These are phyloP conservation scores for Triadica sebifera DNA, from an alignment of 345 rosid genomes.

Conservation along the genomic window DNA sequence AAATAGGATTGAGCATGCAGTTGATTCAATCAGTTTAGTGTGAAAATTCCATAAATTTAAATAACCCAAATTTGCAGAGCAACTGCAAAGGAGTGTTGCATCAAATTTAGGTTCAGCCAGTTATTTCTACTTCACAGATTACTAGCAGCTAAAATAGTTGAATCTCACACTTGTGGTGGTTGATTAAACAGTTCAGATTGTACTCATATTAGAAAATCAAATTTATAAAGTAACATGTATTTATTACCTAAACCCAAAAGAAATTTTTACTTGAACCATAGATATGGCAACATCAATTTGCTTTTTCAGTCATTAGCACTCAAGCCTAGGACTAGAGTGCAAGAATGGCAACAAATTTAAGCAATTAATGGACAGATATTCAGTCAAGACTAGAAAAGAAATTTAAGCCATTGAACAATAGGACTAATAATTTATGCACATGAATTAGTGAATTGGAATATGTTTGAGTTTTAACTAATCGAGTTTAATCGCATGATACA, in stretches of 20 bases:
- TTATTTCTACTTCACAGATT: neutral
- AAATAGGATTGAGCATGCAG: neutral
- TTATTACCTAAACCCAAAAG: neutral
- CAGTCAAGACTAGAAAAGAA: too few species aligned
- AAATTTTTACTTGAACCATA: neutral
- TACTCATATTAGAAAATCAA: neutral
- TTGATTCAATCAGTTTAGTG: neutral
- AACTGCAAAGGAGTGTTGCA: neutral
- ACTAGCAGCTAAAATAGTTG: neutral
- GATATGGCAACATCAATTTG: neutral
- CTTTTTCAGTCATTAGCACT: too few species aligned
- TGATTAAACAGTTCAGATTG: neutral
- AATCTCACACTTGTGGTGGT: too few species aligned
- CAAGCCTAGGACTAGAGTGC: too few species aligned
- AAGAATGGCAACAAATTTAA: too few species aligned
- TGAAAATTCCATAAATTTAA: neutral
- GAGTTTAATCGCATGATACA: neutral
- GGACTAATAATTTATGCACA: too few species aligned
- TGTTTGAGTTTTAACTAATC: too few species aligned
- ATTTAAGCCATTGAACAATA: too few species aligned
- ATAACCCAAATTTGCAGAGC: neutral
- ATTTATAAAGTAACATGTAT: neutral
- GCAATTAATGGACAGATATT: too few species aligned
- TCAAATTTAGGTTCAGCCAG: neutral
- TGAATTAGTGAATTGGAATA: too few species aligned